Base-by-base conservation (phyloP, 2,329 filamentous ascomycete genomes). In the Talaromyces islandicus region DNA sequence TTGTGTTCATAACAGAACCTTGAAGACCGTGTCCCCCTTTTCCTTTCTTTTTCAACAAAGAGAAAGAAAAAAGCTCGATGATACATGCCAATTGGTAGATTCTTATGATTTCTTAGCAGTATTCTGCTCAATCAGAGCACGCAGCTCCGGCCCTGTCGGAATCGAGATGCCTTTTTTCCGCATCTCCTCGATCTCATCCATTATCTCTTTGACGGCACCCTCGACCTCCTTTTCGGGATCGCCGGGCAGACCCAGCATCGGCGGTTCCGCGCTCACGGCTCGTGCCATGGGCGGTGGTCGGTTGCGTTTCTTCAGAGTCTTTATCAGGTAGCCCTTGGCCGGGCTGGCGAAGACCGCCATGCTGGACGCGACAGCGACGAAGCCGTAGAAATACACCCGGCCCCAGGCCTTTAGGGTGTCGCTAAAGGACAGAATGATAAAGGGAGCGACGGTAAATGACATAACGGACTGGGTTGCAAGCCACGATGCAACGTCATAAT, bases 331-430 rank as follows among this genome's bases (percentile, higher is more conserved):
- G 4, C 77, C 74, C 73, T 92, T 95, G 2, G 85, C 89, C 0
- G 91, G 91, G 1, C 89, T 91, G 46, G 87, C 83, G 70, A 97
- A 96, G 77, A 96, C 88, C 7, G 80, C 84, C 60, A 92, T 84
- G 19, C 86, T 85, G 0, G 77, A 72, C 10, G 80, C 75, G 1
- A 89, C 89, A 65, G 86, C 87, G 63, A 92, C 70, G 58, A 94
- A 80, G 32, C 85, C 86, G 75, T 95, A 99, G 78, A 92, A 97
- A 77, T 96, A 94, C 38, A 97, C 89, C 48, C 90, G 85, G 0
- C 85, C 77, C 94, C 94, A 99, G 60, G 90, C 88, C 2, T 81
- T 78, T 48, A 95, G 74, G 10, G 88, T 92, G 62, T 86, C 83
- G 19, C 80, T 76, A 64, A 97, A 85, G 24, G 81, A 81, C 25